Conservation (phyloP, 2,329 filamentous ascomycete species). For the Fusarium xyrophilum region DNA sequence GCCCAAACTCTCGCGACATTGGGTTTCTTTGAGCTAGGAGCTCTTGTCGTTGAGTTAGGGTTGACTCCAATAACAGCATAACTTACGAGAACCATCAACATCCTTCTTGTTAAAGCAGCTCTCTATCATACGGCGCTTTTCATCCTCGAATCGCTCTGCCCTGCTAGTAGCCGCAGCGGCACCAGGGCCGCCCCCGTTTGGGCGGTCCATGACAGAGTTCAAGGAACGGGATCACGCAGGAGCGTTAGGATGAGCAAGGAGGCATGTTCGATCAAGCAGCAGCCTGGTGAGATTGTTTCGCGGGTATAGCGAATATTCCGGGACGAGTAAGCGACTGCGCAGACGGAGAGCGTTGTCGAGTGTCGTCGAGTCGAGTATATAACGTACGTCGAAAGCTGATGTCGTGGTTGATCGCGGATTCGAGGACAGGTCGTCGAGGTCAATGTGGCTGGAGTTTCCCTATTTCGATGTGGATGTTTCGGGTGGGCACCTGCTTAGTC, state of each 20-base stretch:
- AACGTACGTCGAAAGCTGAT: background rate
- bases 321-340: constrained; percentile 5
- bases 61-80: constrained; percentile 20
- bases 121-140: constrained; percentile 92
- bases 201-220: constrained; percentile 48
- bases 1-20: background rate
- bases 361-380: background rate
- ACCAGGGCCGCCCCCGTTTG: constrained; percentile 48
- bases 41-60: background rate
- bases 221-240: constrained; percentile 35
- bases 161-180: constrained; percentile 47
- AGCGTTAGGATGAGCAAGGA: constrained; percentile 39
- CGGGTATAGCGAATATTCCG: background rate
- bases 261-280: constrained; percentile 40
- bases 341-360: background rate
- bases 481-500: constrained; percentile 28
- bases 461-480: constrained; percentile 37
- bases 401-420: constrained; percentile 19
- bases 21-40: background rate
- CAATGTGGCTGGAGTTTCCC: constrained; percentile 39
- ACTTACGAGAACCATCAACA: constrained; percentile 81
- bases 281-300: background rate
- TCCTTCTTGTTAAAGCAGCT: constrained; percentile 95
- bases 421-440: constrained; percentile 37
- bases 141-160: constrained; percentile 93